A percentile compares a stretch with the other conserved stretches of the same genome.
Evolutionary conservation across 1,284 basidiomycete species (phyloP).

Genomic region (Rhodotorula sp.): DNA sequence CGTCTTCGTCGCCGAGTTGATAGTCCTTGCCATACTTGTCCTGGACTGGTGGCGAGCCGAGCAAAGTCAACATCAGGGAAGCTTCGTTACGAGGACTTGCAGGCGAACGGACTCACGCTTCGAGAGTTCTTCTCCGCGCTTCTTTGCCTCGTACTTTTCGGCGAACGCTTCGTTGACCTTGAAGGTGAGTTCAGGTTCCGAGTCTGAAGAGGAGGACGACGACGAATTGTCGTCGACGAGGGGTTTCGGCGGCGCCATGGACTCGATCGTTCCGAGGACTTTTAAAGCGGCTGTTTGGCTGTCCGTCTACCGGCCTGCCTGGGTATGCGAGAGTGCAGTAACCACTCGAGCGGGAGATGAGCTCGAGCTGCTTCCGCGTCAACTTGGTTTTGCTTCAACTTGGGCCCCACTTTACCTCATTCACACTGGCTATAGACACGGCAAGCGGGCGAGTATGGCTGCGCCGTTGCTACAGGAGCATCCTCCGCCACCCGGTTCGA

Average conservation of each 20-base stretch:
- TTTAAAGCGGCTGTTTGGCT: not conserved
- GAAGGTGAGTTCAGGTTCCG: conserved; percentile 20
- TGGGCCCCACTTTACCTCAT: no score
- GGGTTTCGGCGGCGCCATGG: not conserved
- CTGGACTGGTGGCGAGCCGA: conserved; percentile 59
- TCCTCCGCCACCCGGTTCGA: not conserved
- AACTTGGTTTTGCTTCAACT: not conserved
- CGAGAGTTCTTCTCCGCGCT: conserved; percentile 76
- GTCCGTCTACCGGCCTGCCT: no score
- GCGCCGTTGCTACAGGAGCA: conserved; percentile 2
- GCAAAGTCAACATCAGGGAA: not conserved
- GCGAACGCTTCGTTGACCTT: conserved; percentile 74
- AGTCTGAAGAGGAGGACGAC: conserved; percentile 11
- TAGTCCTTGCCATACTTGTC: conserved; percentile 77
- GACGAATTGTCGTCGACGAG: conserved; percentile 5
- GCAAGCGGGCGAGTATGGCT: not conserved
- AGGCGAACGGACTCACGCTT: conserved; percentile 59
- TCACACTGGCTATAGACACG: no score
- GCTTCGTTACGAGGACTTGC: not conserved
- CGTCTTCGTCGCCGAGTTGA: conserved; percentile 45
- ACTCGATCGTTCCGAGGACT: not conserved
- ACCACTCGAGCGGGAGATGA: not conserved
- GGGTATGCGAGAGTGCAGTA: not conserved
- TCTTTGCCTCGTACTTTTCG: conserved; percentile 73
- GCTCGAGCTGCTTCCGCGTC: not conserved